These are phyloP conservation scores for Blakeslea trispora DNA, from an alignment of 371 early-diverging fungal species.

Conservation along the genomic window DNA sequence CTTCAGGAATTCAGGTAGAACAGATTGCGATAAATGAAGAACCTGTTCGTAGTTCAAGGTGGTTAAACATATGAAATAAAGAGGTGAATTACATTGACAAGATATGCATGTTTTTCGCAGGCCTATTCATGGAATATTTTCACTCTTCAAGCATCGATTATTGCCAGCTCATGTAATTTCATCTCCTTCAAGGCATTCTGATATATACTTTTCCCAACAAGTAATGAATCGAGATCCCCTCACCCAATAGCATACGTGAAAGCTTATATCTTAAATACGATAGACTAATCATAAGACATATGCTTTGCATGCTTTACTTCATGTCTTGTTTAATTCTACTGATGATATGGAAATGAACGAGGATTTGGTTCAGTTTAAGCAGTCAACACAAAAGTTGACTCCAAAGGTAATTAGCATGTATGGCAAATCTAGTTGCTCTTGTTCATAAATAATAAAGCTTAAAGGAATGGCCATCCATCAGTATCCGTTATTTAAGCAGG, in stretches of 20 bases:
- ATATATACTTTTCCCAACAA: conserved; percentile 28
- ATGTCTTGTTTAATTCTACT: conserved; percentile 59
- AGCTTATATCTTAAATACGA: no score
- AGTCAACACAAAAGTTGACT: conserved; percentile 32
- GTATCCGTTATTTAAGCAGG: no score
- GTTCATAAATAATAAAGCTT: no score
- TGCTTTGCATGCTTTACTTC: conserved; percentile 85
- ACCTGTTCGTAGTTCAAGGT: conserved; percentile 16
- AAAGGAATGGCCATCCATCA: no score
- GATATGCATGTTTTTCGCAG: conserved; percentile 9
- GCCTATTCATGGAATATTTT: conserved; percentile 24
- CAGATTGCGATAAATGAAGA: conserved; percentile 14
- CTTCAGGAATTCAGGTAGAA: conserved; percentile 23
- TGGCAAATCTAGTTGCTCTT: no score
- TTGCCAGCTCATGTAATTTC: no score
- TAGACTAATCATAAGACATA: conserved; percentile 26
- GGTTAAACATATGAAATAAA: conserved; percentile 2
- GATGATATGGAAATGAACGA: conserved; percentile 32
- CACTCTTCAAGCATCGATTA: no score
- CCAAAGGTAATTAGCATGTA: no score
- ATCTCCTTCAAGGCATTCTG: no score
- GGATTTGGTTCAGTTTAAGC: conserved; percentile 35
- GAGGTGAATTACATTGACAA: conserved; percentile 8
- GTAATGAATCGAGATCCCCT: conserved; percentile 3
- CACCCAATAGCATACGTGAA: no score